These are phyloP conservation scores for Trichoderma oligosporum DNA, from an alignment of 2,329 filamentous ascomycete genomes.

Conservation along the genomic window DNA sequence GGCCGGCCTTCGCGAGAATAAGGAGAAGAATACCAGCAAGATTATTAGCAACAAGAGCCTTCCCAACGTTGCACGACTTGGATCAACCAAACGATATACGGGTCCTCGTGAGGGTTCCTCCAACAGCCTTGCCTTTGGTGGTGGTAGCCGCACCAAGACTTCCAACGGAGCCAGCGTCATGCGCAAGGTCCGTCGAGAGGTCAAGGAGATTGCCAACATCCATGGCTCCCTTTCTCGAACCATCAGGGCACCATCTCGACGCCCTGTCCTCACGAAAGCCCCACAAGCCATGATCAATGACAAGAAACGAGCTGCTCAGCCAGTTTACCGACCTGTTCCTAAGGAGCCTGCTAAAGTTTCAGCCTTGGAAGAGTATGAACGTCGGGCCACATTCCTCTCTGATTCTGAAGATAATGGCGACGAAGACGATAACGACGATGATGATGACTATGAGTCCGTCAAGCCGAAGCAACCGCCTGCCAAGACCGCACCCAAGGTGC, in stretches of 20 bases:
- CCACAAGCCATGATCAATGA: constrained; percentile 54
- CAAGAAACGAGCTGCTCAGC: constrained; percentile 43
- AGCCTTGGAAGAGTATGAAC: constrained; percentile 32
- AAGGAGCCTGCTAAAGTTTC: constrained; percentile 23
- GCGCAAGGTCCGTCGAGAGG: constrained; percentile 54
- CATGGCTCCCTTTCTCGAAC: constrained; percentile 44
- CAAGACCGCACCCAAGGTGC: not conserved
- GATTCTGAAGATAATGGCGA: constrained; percentile 39
- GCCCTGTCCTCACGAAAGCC: constrained; percentile 44
- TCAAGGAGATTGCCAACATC: constrained; percentile 48
- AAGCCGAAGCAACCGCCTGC: constrained; percentile 9
- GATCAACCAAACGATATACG: constrained; percentile 28
- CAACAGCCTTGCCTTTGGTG: constrained; percentile 42
- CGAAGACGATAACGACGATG: constrained; percentile 22
- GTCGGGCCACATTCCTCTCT: constrained; percentile 38
- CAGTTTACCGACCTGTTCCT: constrained; percentile 29
- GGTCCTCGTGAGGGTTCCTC: constrained; percentile 29
- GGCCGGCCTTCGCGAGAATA: constrained; percentile 54
- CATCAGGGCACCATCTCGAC: constrained; percentile 29
- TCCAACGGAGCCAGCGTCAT: constrained; percentile 52
- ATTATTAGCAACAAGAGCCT: constrained; percentile 51
- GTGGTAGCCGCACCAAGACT: constrained; percentile 51
- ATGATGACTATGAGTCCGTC: not conserved
- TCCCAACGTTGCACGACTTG: constrained; percentile 40
- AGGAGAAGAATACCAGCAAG: constrained; percentile 53